A percentile compares a stretch with the other conserved stretches of the same genome.
phyloP scores from a whole-genome alignment of 352 stramenopile species.

The Aphanomyces stellatus region DNA sequence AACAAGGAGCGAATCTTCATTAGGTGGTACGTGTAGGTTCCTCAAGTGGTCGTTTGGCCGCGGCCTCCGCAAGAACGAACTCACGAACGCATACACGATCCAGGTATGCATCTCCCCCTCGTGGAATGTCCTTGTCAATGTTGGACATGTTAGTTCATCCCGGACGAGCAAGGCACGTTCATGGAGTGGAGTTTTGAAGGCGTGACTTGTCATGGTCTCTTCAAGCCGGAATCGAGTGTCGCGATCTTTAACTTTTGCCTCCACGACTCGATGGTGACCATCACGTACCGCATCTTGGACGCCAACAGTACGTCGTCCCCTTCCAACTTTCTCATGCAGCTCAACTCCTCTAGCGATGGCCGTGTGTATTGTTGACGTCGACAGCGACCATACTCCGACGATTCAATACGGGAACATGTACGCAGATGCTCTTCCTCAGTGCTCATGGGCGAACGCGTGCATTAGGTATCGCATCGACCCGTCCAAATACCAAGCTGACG shows the following conservation, averaged over 20 bases:
- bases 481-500: constrained; percentile 50
- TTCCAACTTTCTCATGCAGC: too few species aligned
- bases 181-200: constrained; percentile 84
- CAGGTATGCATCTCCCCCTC: constrained; percentile 32
- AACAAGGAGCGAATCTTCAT: not conserved
- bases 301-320: constrained; percentile 47
- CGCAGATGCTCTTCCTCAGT: constrained; percentile 9
- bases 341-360: constrained; percentile 49
- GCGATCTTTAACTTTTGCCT: constrained; percentile 79
- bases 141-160: constrained; percentile 50
- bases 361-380: constrained; percentile 75
- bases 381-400: constrained; percentile 71
- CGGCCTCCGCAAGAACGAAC: constrained; percentile 58
- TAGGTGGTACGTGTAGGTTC: constrained; percentile 32
- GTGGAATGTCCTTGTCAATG: not conserved
- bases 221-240: constrained; percentile 69
- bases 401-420: constrained; percentile 83
- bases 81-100: constrained; percentile 67
- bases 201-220: constrained; percentile 72
- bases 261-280: constrained; percentile 77
- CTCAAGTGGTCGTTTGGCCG: constrained; percentile 74
- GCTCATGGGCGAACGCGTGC: not conserved
- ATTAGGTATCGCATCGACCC: constrained; percentile 74
- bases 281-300: constrained; percentile 71
- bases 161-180: constrained; percentile 63